phyloP scores from a whole-genome alignment of 1,284 basidiomycete genomes.

The Coriolopsis trogii region DNA sequence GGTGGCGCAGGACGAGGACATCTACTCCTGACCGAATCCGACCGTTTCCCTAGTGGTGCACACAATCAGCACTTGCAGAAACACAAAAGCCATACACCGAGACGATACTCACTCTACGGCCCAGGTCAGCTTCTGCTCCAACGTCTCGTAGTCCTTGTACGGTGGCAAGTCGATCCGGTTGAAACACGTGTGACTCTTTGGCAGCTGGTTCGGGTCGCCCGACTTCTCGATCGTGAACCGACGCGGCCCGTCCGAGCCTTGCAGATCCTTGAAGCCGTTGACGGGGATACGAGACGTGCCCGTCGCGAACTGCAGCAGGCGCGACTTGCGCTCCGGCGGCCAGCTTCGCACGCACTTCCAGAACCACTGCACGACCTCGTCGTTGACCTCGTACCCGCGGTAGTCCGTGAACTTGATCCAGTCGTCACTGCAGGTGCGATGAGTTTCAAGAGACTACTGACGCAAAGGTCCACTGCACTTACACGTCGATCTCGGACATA shows the following conservation, averaged over 20 bases:
- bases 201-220: conserved; percentile 89
- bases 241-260: conserved; percentile 95
- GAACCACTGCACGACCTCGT: conserved; percentile 99
- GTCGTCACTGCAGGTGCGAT: conserved; percentile 60
- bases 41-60: conserved; percentile 43
- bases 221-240: conserved; percentile 96
- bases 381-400: conserved; percentile 82
- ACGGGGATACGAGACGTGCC: conserved; percentile 97
- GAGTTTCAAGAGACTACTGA: not conserved
- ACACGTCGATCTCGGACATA: conserved; percentile 98
- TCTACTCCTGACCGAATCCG: conserved; percentile 48
- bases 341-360: conserved; percentile 98
- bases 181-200: conserved; percentile 91
- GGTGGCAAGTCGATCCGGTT: conserved; percentile 91
- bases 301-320: conserved; percentile 95
- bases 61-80: conserved; percentile 10
- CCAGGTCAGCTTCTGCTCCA: conserved; percentile 88
- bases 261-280: conserved; percentile 98
- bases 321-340: conserved; percentile 95
- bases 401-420: conserved; percentile 90
- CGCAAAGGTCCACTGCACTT: too few relatives aligned
- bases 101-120: conserved; percentile 76
- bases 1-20: not conserved
- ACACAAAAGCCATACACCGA: conserved; percentile 25
- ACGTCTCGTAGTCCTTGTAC: conserved; percentile 87